Conservation (phyloP, 495 filamentous ascomycete genomes). For the Talaromyces nanjingensis region DNA sequence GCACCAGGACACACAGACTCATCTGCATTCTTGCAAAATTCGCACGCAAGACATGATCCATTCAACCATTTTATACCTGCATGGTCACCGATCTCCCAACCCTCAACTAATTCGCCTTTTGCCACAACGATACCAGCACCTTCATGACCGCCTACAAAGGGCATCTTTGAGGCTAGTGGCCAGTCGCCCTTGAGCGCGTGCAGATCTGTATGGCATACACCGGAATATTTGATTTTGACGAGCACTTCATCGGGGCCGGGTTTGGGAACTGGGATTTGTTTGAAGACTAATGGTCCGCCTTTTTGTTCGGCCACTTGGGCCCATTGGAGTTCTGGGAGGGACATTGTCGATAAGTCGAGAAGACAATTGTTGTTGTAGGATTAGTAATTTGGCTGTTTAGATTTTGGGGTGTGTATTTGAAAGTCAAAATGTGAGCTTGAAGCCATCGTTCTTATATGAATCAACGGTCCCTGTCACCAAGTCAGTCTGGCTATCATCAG, state of each 20-base stretch:
- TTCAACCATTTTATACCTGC: conserved; percentile 92
- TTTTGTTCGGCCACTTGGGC: conserved; percentile 78
- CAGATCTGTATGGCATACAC: conserved; percentile 87
- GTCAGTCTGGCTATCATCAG: background rate
- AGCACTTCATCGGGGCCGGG: conserved; percentile 85
- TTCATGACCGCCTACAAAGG: conserved; percentile 92
- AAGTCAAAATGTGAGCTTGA: too few relatives aligned
- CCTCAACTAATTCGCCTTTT: conserved; percentile 62
- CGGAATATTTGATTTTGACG: conserved; percentile 85
- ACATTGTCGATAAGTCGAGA: conserved; percentile 16
- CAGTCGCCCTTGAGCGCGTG: conserved; percentile 86
- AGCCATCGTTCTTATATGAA: background rate
- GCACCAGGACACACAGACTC: conserved; percentile 72
- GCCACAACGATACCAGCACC: conserved; percentile 83
- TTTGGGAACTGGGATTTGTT: conserved; percentile 70
- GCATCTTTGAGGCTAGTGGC: conserved; percentile 70
- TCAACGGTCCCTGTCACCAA: background rate
- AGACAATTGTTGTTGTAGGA: background rate
- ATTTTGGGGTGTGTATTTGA: background rate
- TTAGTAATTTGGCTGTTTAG: background rate
- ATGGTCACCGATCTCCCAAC: conserved; percentile 71
- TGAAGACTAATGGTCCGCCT: conserved; percentile 68
- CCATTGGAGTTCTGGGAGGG: conserved; percentile 71
- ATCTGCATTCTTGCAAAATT: conserved; percentile 70
- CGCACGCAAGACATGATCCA: conserved; percentile 68